A percentile compares a stretch with the other conserved stretches of the same genome.
Conservation (phyloP, 2,329 filamentous ascomycete species). For the Boeremia exigua region DNA sequence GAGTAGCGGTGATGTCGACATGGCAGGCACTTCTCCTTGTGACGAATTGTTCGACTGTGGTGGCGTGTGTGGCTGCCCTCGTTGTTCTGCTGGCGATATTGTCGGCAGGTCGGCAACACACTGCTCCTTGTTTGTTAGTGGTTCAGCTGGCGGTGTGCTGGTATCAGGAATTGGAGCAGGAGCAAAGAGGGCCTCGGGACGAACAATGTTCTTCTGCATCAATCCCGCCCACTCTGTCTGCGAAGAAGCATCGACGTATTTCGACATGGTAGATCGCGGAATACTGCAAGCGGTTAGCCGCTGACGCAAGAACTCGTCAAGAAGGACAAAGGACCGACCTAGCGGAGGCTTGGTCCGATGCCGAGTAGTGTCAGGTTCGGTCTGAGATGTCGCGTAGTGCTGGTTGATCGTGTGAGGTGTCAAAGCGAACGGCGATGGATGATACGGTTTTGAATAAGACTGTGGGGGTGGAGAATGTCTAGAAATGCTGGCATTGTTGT, state of each 20-base stretch:
- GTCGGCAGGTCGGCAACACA: constrained; percentile 17
- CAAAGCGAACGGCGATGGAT: constrained; percentile 7
- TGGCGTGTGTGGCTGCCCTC: constrained; percentile 10
- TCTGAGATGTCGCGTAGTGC: constrained; percentile 2
- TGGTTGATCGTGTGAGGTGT: background rate
- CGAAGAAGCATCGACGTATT: constrained; percentile 37
- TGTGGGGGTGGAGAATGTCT: constrained; percentile 13
- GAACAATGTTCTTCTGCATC: constrained; percentile 31
- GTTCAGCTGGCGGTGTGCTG: constrained; percentile 41
- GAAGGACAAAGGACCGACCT: constrained; percentile 6
- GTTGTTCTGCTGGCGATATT: constrained; percentile 7
- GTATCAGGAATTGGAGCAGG: constrained; percentile 27
- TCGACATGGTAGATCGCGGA: constrained; percentile 26
- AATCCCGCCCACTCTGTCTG: constrained; percentile 44
- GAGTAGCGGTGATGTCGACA: constrained; percentile 26
- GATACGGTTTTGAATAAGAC: constrained; percentile 3
- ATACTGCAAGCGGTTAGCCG: constrained; percentile 27
- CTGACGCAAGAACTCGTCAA: constrained; percentile 9
- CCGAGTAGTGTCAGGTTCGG: constrained; percentile 1
- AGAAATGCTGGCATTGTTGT: constrained; percentile 5
- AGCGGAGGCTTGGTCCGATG: constrained; percentile 7
- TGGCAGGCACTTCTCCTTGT: background rate
- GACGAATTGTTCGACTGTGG: constrained; percentile 2
- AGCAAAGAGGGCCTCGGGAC: constrained; percentile 33
- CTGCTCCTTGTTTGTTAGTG: constrained; percentile 31